Percentiles rank a stretch among this genome's conserved stretches.
Conservation (phyloP, 83 land plant species). For the Thuja plicata region DNA sequence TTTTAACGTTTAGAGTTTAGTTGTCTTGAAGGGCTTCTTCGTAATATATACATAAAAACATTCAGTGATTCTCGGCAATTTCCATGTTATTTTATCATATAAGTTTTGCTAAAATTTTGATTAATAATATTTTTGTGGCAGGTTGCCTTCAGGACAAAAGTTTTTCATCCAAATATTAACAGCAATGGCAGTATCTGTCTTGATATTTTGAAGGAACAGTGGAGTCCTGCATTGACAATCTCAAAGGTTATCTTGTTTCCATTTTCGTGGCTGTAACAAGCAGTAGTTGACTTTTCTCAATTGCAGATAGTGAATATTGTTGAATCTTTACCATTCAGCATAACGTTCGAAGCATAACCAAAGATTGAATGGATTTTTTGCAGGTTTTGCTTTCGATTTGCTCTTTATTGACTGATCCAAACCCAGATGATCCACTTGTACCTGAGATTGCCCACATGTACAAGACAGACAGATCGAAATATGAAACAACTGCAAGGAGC, state of each 20-base stretch:
- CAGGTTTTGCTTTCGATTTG: slow-evolving; percentile 30
- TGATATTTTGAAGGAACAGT: slow-evolving; percentile 36
- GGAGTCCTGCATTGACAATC: slow-evolving; percentile 36
- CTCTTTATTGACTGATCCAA: slow-evolving; percentile 30
- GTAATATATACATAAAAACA: too few species aligned
- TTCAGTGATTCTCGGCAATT: neutral
- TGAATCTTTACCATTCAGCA: neutral
- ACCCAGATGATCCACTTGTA: slow-evolving; percentile 31
- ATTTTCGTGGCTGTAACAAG: neutral
- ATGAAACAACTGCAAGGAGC: slow-evolving; percentile 38
- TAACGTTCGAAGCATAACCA: neutral
- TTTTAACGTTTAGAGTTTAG: neutral
- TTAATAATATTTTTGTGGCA: neutral
- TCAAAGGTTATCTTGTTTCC: slow-evolving; percentile 21
- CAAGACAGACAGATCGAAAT: slow-evolving; percentile 29
- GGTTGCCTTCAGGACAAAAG: slow-evolving; percentile 36
- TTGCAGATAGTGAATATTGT: neutral
- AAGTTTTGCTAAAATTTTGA: neutral
- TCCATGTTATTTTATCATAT: neutral
- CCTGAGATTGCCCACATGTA: slow-evolving; percentile 35
- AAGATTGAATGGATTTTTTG: neutral
- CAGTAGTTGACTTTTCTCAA: neutral
- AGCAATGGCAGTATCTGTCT: slow-evolving; percentile 38
- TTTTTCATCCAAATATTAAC: slow-evolving; percentile 38
- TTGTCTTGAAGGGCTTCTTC: neutral